Conservation (phyloP, 2,329 filamentous ascomycete genomes). For the Fusarium equiseti region DNA sequence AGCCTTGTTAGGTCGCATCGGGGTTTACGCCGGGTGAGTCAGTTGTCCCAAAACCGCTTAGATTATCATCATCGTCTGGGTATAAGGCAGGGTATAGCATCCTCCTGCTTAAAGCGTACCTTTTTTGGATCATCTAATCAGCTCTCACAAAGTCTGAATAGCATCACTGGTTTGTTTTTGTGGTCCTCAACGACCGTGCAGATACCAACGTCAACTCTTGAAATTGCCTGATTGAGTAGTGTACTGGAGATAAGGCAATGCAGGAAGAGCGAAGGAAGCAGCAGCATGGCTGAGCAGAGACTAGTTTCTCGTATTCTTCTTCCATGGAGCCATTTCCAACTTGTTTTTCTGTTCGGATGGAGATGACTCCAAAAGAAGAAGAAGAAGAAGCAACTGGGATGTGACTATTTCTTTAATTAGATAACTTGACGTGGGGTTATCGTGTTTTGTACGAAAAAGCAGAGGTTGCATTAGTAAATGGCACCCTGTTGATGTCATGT, state of each 20-base stretch:
- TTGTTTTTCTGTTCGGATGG: not conserved
- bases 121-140: not conserved
- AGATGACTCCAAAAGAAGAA: not conserved
- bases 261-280: not conserved
- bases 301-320: constrained; percentile 1
- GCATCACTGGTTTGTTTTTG: not conserved
- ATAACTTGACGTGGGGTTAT: constrained; percentile 3
- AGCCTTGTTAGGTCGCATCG: constrained; percentile 2
- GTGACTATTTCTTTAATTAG: constrained; percentile 21
- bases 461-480: not conserved
- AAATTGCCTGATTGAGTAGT: constrained; percentile 2
- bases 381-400: not conserved
- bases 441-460: constrained; percentile 27
- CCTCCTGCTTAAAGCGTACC: constrained; percentile 1
- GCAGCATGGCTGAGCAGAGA: not conserved
- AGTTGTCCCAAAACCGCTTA: constrained; percentile 11
- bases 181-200: not conserved
- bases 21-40: constrained; percentile 40
- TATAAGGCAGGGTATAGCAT: not conserved
- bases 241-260: not conserved
- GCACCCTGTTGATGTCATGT: constrained; percentile 13
- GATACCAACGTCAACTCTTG: not conserved
- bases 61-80: not conserved
- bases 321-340: not conserved
- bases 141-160: not conserved